These are phyloP conservation scores for Colletotrichum falcatum DNA, from an alignment of 2,329 filamentous ascomycete species.

Conservation along the genomic window DNA sequence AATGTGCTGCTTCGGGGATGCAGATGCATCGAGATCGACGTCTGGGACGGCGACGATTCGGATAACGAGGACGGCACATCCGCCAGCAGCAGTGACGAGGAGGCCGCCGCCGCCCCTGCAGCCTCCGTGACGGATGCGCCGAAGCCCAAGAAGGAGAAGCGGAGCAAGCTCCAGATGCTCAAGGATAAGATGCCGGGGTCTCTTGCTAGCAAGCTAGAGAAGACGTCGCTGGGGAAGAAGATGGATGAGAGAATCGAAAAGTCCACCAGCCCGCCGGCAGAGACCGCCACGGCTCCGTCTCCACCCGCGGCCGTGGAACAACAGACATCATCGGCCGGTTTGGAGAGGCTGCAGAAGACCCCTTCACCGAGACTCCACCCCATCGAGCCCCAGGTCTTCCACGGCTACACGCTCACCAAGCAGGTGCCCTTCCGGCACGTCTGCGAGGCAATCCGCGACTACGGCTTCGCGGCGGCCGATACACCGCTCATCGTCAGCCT, in stretches of 20 bases:
- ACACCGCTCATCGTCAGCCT: constrained; percentile 93
- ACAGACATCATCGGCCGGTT: not conserved
- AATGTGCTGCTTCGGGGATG: constrained; percentile 86
- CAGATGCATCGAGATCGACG: constrained; percentile 93
- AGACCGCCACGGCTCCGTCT: constrained; percentile 15
- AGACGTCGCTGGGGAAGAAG: constrained; percentile 60
- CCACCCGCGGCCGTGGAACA: not conserved
- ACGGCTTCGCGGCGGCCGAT: constrained; percentile 80
- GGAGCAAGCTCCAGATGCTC: constrained; percentile 71
- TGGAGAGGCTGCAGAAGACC: constrained; percentile 27
- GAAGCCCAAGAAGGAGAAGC: constrained; percentile 56
- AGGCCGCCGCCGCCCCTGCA: constrained; percentile 43
- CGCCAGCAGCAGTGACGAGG: constrained; percentile 63
- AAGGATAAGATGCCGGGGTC: constrained; percentile 65
- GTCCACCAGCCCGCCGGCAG: constrained; percentile 41
- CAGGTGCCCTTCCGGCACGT: constrained; percentile 89
- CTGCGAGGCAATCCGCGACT: constrained; percentile 81
- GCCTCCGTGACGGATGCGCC: not conserved
- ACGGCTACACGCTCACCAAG: constrained; percentile 91
- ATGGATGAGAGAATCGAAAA: constrained; percentile 52
- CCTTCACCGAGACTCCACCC: constrained; percentile 46
- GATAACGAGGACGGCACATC: constrained; percentile 72
- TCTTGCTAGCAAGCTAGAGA: constrained; percentile 59
- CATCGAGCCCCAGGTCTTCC: constrained; percentile 81
- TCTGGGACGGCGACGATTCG: constrained; percentile 89